Percentiles rank a stretch among this genome's conserved stretches.
Evolutionary conservation across 2,329 filamentous ascomycete genomes (phyloP).

Genomic region (Scolecobasidium constrictum): DNA sequence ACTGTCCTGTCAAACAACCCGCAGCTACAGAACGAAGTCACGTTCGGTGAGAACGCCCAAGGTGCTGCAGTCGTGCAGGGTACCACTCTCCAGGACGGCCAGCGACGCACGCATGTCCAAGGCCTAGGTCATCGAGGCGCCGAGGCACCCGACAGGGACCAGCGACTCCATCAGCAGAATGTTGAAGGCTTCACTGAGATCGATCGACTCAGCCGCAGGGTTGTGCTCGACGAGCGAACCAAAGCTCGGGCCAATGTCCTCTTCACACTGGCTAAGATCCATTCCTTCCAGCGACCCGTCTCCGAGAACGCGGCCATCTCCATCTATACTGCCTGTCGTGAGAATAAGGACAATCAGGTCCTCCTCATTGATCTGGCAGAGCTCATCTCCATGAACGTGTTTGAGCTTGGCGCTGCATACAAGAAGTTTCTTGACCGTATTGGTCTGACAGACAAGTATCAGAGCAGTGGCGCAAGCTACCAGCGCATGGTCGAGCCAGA

Average conservation of each 20-base stretch:
- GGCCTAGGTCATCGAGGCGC: slow-evolving; percentile 40
- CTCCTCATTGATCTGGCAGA: slow-evolving; percentile 97
- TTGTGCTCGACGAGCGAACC: background rate
- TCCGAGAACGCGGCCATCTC: slow-evolving; percentile 57
- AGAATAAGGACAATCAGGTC: slow-evolving; percentile 65
- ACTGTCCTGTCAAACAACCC: slow-evolving; percentile 64
- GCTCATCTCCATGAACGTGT: slow-evolving; percentile 72
- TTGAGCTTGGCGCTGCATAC: slow-evolving; percentile 81
- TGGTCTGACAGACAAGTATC: background rate
- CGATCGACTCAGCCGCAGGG: slow-evolving; percentile 20
- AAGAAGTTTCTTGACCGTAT: slow-evolving; percentile 48
- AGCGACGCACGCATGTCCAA: slow-evolving; percentile 61
- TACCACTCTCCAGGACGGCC: slow-evolving; percentile 74
- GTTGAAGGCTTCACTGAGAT: slow-evolving; percentile 24
- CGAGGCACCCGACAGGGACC: slow-evolving; percentile 49
- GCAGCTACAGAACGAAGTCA: slow-evolving; percentile 85
- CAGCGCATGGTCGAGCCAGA: slow-evolving; percentile 64
- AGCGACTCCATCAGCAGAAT: slow-evolving; percentile 29
- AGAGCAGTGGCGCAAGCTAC: slow-evolving; percentile 21
- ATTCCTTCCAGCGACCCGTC: slow-evolving; percentile 7
- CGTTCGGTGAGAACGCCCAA: slow-evolving; percentile 76
- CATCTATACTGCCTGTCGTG: slow-evolving; percentile 79
- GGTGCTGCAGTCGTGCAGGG: slow-evolving; percentile 88
- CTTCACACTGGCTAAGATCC: slow-evolving; percentile 8
- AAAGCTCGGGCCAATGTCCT: slow-evolving; percentile 4